phyloP scores from a whole-genome alignment of 352 stramenopile species.

The Globisporangium paddicum region DNA sequence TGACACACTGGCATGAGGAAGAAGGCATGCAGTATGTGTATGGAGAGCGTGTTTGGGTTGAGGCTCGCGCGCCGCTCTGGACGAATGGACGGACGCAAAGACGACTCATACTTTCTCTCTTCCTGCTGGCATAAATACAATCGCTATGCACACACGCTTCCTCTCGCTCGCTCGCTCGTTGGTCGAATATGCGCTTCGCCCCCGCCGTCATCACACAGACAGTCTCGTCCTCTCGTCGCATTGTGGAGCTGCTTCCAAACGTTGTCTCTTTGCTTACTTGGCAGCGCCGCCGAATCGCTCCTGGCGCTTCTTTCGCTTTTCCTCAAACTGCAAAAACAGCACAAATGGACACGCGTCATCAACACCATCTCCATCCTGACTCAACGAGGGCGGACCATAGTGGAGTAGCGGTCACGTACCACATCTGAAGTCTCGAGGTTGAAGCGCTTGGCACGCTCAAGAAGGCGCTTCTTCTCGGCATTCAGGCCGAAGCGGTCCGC shows the following conservation, averaged over 20 bases:
- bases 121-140: conserved; percentile 7
- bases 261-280: conserved; percentile 6
- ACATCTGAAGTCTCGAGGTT: conserved; percentile 75
- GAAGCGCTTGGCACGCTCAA: conserved; percentile 84
- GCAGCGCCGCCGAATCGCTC: conserved; percentile 45
- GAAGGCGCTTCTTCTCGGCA: conserved; percentile 67
- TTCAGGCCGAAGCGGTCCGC: conserved; percentile 83
- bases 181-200: not conserved
- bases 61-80: not conserved
- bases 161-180: not conserved
- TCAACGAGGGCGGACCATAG: conserved; percentile 3
- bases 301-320: conserved; percentile 71
- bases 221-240: conserved; percentile 2
- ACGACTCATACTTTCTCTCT: not conserved
- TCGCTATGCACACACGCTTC: not conserved
- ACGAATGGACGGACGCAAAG: conserved; percentile 11
- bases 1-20: not conserved
- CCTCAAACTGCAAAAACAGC: conserved; percentile 42
- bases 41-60: not conserved
- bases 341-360: not conserved
- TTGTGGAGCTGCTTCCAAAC: conserved; percentile 12
- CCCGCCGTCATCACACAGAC: not conserved
- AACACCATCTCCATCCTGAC: not conserved
- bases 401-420: conserved; percentile 26
- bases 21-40: not conserved